A percentile compares a stretch with the other conserved stretches of the same genome.
Evolutionary conservation across 2,329 filamentous ascomycete genomes (phyloP).

Genomic region (Harringtonia aguacate): DNA sequence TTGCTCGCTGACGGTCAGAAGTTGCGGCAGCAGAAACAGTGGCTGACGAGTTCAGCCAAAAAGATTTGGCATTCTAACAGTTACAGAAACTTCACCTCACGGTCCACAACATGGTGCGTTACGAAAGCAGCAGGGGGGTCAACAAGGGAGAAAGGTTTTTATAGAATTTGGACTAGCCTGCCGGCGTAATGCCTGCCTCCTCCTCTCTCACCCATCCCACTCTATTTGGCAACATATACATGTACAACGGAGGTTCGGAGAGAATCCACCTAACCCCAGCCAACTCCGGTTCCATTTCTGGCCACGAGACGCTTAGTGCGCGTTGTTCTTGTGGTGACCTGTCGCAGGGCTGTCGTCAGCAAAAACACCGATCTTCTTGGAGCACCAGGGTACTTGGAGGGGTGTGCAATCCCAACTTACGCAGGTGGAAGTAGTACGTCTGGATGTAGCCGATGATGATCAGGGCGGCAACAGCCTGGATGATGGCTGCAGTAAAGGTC

Average conservation of each 20-base stretch:
- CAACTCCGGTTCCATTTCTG: constrained; percentile 6
- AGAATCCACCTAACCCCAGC: constrained; percentile 3
- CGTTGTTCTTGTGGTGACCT: constrained; percentile 99
- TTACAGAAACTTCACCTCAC: background rate
- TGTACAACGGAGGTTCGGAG: constrained; percentile 14
- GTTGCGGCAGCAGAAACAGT: no score
- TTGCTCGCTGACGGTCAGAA: no score
- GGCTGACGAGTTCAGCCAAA: no score
- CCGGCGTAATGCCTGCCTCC: background rate
- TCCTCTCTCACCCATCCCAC: constrained; percentile 21
- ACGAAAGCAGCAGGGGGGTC: no score
- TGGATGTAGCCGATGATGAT: constrained; percentile 83
- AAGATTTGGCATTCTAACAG: background rate
- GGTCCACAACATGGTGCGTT: no score
- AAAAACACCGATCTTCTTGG: background rate
- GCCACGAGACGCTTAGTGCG: constrained; percentile 58
- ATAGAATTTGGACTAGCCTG: constrained; percentile 18
- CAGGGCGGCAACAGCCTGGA: constrained; percentile 73
- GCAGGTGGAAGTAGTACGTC: constrained; percentile 99
- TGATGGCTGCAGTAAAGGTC: constrained; percentile 58
- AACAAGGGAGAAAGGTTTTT: background rate
- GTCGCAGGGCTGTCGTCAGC: constrained; percentile 1
- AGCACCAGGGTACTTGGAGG: background rate
- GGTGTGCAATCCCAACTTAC: constrained; percentile 48
- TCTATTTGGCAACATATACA: constrained; percentile 28